phyloP scores from a whole-genome alignment of 768 basidiomycete genomes.

The Mycena haematopus region DNA sequence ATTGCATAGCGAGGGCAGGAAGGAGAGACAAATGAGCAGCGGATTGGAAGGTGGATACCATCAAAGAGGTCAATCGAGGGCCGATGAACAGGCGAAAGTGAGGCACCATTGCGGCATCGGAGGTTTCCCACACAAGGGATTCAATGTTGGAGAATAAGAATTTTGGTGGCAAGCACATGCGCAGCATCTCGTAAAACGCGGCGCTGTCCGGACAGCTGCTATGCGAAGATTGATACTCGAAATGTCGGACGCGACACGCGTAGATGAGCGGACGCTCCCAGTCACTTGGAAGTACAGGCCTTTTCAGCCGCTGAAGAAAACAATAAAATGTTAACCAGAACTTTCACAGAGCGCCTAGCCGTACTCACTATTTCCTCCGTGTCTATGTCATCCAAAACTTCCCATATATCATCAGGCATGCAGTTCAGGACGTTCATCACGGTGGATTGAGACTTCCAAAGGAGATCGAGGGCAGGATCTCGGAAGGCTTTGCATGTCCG shows the following conservation, averaged over 20 bases:
- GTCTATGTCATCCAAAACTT: neutral
- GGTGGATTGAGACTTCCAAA: neutral
- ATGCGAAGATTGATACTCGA: too few species aligned
- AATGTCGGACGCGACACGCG: too few species aligned
- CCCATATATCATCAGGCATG: constrained; percentile 17
- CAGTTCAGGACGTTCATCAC: neutral
- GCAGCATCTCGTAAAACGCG: too few species aligned
- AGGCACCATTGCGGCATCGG: too few species aligned
- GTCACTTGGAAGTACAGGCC: constrained; percentile 6
- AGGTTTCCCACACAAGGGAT: too few species aligned
- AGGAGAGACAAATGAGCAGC: constrained; percentile 15
- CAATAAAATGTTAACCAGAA: neutral
- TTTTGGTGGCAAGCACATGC: too few species aligned
- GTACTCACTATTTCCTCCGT: too few species aligned
- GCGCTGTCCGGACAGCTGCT: too few species aligned
- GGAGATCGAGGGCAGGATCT: too few species aligned
- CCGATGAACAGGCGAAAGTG: too few species aligned
- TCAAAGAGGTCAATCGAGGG: neutral
- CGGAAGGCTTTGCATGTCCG: too few species aligned
- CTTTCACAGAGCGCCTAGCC: neutral
- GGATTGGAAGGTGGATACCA: neutral
- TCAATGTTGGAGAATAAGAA: too few species aligned
- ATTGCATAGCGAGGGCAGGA: constrained; percentile 8
- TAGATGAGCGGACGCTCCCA: constrained; percentile 3
- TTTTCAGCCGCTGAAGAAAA: neutral